Evolutionary conservation across 2,329 filamentous ascomycete species (phyloP).

Genomic region (Myriosclerotinia scirpicola): DNA sequence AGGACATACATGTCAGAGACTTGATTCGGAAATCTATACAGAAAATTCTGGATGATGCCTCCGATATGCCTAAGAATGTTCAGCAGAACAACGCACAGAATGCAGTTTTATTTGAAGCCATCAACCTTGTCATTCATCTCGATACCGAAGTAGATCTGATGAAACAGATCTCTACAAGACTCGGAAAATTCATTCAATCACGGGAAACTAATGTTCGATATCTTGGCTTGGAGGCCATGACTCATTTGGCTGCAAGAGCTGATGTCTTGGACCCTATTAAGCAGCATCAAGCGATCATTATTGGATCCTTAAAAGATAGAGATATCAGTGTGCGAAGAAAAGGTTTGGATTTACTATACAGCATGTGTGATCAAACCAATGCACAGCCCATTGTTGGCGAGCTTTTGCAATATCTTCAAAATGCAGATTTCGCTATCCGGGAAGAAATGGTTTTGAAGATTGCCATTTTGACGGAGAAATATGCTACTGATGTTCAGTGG

Average conservation of each 20-base stretch:
- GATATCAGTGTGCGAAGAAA: conserved; percentile 97
- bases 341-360: conserved; percentile 93
- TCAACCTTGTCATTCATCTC: conserved; percentile 96
- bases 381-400: conserved; percentile 91
- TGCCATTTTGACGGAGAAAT: conserved; percentile 96
- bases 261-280: conserved; percentile 97
- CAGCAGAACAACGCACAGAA: conserved; percentile 99
- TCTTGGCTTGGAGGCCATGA: conserved; percentile 95
- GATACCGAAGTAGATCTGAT: conserved; percentile 93
- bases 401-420: conserved; percentile 90
- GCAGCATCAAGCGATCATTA: conserved; percentile 93
- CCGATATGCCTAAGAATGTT: conserved; percentile 96
- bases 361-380: conserved; percentile 98
- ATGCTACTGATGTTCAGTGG: conserved; percentile 98
- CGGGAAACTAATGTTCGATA: conserved; percentile 97
- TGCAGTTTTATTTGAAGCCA: conserved; percentile 95
- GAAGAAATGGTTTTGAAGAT: conserved; percentile 99
- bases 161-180: conserved; percentile 87
- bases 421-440: conserved; percentile 93
- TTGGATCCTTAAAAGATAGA: conserved; percentile 88
- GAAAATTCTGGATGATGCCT: conserved; percentile 84
- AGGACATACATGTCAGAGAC: conserved; percentile 87
- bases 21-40: conserved; percentile 91
- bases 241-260: conserved; percentile 87
- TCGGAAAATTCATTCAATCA: conserved; percentile 95